phyloP scores from a whole-genome alignment of 768 basidiomycete genomes.

The Auricularia heimuer region DNA sequence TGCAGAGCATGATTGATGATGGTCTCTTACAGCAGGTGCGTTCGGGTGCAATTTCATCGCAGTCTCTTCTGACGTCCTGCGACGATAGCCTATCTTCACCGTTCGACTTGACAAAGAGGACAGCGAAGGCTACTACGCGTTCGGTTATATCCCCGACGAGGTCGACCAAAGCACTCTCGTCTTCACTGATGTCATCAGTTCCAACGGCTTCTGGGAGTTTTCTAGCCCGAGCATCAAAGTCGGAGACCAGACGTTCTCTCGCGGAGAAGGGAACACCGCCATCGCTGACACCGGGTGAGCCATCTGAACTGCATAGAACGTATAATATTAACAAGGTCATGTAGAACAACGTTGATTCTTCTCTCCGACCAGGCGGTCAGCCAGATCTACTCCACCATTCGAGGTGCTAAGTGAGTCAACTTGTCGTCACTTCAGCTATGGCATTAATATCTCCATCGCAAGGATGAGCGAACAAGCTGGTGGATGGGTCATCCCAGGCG shows the following conservation, averaged over 20 bases:
- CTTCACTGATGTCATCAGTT: constrained; percentile 14
- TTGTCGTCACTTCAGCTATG: constrained; percentile 8
- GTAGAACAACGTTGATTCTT: constrained; percentile 19
- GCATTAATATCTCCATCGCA: no score
- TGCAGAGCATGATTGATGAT: constrained; percentile 31
- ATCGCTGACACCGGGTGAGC: constrained; percentile 27
- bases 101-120: constrained; percentile 28
- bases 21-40: constrained; percentile 11
- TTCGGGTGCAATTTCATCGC: background rate
- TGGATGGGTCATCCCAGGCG: constrained; percentile 28
- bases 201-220: constrained; percentile 32
- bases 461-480: constrained; percentile 11
- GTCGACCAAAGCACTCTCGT: background rate
- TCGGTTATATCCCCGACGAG: constrained; percentile 21
- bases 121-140: constrained; percentile 30
- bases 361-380: constrained; percentile 24
- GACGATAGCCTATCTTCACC: constrained; percentile 4
- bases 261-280: constrained; percentile 20
- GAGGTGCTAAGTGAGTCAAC: constrained; percentile 26
- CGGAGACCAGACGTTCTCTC: constrained; percentile 10
- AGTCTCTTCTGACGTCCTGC: background rate
- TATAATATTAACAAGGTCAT: background rate
- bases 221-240: background rate
- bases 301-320: background rate
- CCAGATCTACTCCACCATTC: constrained; percentile 25